Evolutionary conservation across 495 filamentous ascomycete genomes (phyloP), one percentile per base, ranked within the genome.

Genomic region (Halenospora varia): DNA sequence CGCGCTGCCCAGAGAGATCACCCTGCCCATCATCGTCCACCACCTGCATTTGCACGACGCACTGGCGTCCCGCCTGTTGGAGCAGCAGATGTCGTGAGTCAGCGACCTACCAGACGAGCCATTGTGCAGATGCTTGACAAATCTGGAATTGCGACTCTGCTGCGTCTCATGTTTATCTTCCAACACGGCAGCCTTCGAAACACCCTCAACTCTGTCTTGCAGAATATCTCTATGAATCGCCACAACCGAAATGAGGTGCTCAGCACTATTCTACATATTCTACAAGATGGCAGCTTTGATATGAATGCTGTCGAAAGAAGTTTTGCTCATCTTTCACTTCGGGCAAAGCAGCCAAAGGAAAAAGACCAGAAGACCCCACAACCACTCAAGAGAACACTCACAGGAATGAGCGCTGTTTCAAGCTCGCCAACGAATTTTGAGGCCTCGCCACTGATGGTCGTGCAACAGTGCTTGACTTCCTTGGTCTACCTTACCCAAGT

Each of bases 51-150:
- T 23, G 68, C 71, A 48, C 70, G 66, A 39, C 69, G 60, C 25
- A 24, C 59, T 2, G 44, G 44, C 42, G 26, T 54, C 48, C 55
- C 66, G 13, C 26, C 48, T n/a, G 42, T 42, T 3, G 59, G 24
- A 17, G 64, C 56, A 25, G 24, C 29, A 9, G 19, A 51, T 18
- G 61, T 60, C 10, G 72, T 68, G 15, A 63, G 52, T 25, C 73
- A 77, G 25, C 95, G 96, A 71, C 79, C 83, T 22, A 83, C 86
- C 61, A 82, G 90, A 55, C 85, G 85, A 64, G 86, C 88, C 20
- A 87, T 90, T 50, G 85, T 96, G 25, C 94, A 99, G 71, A 96
- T 97, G 86, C 82, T 97, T 3, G 95, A 99, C 72, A 97, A 96
- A 68, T 80, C 92, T 53, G 94, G 94, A 23, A 85, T 99, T 68